Base-by-base conservation (phyloP, 805 yeast species). In the Metschnikowia koreensis region DNA sequence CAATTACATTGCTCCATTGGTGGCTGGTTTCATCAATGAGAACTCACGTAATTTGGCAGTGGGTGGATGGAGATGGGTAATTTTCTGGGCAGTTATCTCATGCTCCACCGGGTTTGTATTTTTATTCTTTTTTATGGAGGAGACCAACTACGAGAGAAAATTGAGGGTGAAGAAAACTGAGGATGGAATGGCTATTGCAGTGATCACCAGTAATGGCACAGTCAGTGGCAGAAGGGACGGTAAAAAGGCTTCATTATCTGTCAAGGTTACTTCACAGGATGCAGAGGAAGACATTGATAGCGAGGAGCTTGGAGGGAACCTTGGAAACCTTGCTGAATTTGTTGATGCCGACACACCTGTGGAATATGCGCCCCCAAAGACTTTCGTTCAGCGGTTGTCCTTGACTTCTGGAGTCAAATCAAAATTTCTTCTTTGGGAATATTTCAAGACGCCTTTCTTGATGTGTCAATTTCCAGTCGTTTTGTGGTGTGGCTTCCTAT, bases 401-500 rank as follows among this genome's bases (percentile, higher is more conserved):
- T 41, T 56, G 36, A 56, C 60, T 1, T 39, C 52, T 2, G 58
- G 60, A 2, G 37, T 52, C 26, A 51, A 44, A 28, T 47, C 54
- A 8, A 37, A 48, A 26, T 56, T 56, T 27, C 49, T 56, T 27
- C 54, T 56, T 34, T 56, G 58, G 60, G 60, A 56, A 38, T 54
- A 51, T 41, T 50, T 47, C 46, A 56, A 56, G 51, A 55, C 61
- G 10, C 65, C 65, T 1, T 61, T 60, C 49, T 55, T 51, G 47
- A 55, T 60, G 53, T 41, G 54, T 26, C 57, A 50, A 39, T 61
- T 51, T 43, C 62, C 63, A 1, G 55, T 57, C 27, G 60, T 59
- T 9, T 54, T 60, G 43, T 61, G 60, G 56, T 56, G 59, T 12
- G 65, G 65, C 0, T 57, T 61, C 52, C 53, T 60, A 12, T 61